phyloP scores from a whole-genome alignment of 208 protist genomes.

The Kentomonas sorsogonicus region DNA sequence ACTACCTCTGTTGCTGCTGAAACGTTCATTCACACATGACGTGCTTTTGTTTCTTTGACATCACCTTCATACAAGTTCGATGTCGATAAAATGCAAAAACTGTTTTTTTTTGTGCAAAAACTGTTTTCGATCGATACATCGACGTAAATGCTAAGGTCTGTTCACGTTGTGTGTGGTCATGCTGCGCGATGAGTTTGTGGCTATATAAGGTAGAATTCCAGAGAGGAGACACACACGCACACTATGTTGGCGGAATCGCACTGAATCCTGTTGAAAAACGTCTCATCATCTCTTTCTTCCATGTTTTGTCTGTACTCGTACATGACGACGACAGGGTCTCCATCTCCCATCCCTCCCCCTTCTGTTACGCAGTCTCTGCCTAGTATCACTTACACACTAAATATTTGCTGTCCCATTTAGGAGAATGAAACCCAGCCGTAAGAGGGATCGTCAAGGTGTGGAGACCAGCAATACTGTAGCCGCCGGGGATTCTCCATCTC shows the following conservation, averaged over 20 bases:
- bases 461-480: too few relatives aligned
- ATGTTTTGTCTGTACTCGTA: neutral
- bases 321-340: too few relatives aligned
- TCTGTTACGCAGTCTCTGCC: too few relatives aligned
- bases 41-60: neutral
- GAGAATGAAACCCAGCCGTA: too few relatives aligned
- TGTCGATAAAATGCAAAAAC: neutral
- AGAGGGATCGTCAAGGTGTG: too few relatives aligned
- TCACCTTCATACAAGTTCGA: neutral
- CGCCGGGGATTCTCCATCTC: slow-evolving; percentile 6
- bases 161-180: neutral
- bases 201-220: too few relatives aligned
- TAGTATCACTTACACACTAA: too few relatives aligned
- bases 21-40: neutral
- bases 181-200: too few relatives aligned
- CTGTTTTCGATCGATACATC: neutral
- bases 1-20: neutral
- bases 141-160: neutral
- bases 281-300: neutral
- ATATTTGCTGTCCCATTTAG: too few relatives aligned
- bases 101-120: neutral
- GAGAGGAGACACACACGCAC: too few relatives aligned
- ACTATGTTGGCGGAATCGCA: too few relatives aligned
- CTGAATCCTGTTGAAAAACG: neutral
- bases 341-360: too few relatives aligned